phyloP scores from a whole-genome alignment of 2,329 filamentous ascomycete species.

The Camillea tinctor region DNA sequence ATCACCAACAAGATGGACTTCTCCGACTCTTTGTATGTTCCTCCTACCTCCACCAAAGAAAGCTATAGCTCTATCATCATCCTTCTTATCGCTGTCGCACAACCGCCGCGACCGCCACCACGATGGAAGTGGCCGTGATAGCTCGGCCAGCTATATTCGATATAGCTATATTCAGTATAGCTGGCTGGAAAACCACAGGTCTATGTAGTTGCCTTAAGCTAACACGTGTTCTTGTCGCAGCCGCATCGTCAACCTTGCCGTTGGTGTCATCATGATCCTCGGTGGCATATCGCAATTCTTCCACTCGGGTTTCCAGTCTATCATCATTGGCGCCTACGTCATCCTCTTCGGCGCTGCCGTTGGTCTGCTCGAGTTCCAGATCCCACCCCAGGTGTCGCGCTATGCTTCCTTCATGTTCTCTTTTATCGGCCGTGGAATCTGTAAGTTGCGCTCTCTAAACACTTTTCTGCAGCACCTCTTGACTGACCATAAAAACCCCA shows the following conservation, averaged over 20 bases:
- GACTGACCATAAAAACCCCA: background rate
- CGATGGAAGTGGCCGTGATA: too few relatives aligned
- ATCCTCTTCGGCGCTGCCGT: constrained; percentile 85
- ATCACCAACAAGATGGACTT: constrained; percentile 67
- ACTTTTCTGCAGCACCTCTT: background rate
- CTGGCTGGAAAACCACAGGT: background rate
- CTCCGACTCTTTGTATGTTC: constrained; percentile 83
- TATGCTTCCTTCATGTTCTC: constrained; percentile 98
- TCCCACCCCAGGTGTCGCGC: constrained; percentile 86
- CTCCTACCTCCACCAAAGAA: too few relatives aligned
- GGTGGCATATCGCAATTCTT: constrained; percentile 79
- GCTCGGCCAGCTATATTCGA: too few relatives aligned
- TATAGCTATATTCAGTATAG: too few relatives aligned
- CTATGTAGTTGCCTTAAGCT: constrained; percentile 25
- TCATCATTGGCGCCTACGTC: constrained; percentile 83
- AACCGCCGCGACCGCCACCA: background rate
- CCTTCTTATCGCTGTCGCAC: background rate
- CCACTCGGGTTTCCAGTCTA: constrained; percentile 55
- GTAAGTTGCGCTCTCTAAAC: constrained; percentile 55
- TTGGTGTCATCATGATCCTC: constrained; percentile 82
- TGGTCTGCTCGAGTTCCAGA: constrained; percentile 84
- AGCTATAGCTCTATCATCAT: too few relatives aligned
- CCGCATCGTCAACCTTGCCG: constrained; percentile 89
- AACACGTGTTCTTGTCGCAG: constrained; percentile 47
- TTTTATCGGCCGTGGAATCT: constrained; percentile 91